Evolutionary conservation across 1,139 yeast species (phyloP).

Genomic region (Zygoascus hellenicus): DNA sequence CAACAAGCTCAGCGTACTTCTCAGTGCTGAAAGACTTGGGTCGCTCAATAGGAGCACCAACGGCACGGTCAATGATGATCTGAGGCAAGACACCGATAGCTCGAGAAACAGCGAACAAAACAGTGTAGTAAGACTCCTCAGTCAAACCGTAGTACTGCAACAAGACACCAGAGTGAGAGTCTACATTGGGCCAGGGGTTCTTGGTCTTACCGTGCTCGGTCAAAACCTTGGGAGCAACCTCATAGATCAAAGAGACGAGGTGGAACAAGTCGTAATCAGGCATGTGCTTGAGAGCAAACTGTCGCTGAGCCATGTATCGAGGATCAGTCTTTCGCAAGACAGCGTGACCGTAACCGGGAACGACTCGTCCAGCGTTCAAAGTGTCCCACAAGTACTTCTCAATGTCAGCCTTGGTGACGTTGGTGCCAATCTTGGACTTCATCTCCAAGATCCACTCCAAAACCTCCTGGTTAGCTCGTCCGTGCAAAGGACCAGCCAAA

Average conservation of each 20-base stretch:
- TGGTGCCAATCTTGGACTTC: constrained; percentile 72
- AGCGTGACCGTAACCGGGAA: constrained; percentile 98
- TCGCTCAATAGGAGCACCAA: constrained; percentile 58
- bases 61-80: constrained; percentile 54
- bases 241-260: constrained; percentile 66
- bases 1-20: constrained; percentile 41
- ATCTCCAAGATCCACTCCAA: constrained; percentile 90
- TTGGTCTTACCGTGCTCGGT: constrained; percentile 56
- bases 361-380: constrained; percentile 88
- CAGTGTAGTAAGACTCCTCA: constrained; percentile 52
- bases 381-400: constrained; percentile 94
- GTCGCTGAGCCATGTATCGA: constrained; percentile 96
- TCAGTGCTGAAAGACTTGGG: constrained; percentile 50
- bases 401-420: constrained; percentile 68
- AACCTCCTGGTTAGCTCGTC: constrained; percentile 98
- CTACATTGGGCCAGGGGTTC: constrained; percentile 63
- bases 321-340: constrained; percentile 97
- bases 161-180: constrained; percentile 52
- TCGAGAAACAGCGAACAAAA: constrained; percentile 54
- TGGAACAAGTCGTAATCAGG: constrained; percentile 93
- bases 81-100: constrained; percentile 55
- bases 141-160: constrained; percentile 55
- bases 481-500: constrained; percentile 97
- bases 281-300: constrained; percentile 95
- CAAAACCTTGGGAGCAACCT: constrained; percentile 51